Conservation (phyloP, 1,284 basidiomycete species). For the Acaromyces ingoldii region DNA sequence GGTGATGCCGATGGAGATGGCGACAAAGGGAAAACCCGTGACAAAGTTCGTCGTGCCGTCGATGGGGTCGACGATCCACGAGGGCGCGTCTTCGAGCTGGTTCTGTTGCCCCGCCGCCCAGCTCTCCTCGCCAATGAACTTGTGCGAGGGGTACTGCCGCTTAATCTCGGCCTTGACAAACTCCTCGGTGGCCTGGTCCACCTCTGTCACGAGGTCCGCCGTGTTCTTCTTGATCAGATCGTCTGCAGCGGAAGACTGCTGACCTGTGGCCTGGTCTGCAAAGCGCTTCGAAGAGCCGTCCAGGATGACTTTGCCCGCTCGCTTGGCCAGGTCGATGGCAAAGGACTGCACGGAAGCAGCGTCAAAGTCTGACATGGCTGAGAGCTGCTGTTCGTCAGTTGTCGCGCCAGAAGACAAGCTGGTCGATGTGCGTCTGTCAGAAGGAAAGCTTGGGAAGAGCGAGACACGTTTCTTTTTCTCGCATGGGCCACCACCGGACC, state of each 20-base stretch:
- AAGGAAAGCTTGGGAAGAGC: no score
- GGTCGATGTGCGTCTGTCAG: no score
- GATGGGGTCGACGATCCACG: constrained; percentile 76
- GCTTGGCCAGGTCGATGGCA: constrained; percentile 64
- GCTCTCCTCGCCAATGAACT: constrained; percentile 83
- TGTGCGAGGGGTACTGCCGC: constrained; percentile 67
- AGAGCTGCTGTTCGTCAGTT: no score
- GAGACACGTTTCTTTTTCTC: no score
- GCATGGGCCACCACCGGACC: no score
- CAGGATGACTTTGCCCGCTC: constrained; percentile 55
- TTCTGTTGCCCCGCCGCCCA: constrained; percentile 69
- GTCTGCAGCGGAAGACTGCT: not conserved
- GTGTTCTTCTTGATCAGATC: constrained; percentile 46
- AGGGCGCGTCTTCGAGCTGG: constrained; percentile 75
- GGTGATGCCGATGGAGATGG: constrained; percentile 85
- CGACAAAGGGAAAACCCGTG: constrained; percentile 69
- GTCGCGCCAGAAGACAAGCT: no score
- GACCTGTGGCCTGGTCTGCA: constrained; percentile 12
- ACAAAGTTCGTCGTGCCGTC: constrained; percentile 94
- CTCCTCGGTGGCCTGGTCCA: constrained; percentile 86
- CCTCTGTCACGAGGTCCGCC: constrained; percentile 77
- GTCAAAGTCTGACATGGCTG: constrained; percentile 14
- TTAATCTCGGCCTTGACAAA: constrained; percentile 70
- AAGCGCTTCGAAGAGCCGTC: constrained; percentile 54
- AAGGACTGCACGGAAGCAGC: constrained; percentile 59